phyloP scores from a whole-genome alignment of 2,329 filamentous ascomycete species.

The Colletotrichum liriopes region DNA sequence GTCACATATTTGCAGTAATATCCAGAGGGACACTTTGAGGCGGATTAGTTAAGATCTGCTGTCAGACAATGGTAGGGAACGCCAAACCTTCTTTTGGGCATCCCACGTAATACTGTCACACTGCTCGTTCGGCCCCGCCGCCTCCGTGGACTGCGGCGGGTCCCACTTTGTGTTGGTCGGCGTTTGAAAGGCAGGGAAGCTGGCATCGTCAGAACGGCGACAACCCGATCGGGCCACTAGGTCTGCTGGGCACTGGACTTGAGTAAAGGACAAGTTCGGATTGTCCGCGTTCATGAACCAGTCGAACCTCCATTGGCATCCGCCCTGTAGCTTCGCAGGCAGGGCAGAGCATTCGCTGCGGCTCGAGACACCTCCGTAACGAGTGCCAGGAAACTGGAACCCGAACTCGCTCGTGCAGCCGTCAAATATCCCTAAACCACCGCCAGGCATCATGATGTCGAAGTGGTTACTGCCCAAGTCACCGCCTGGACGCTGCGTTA shows the following conservation, averaged over 20 bases:
- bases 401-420: constrained; percentile 66
- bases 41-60: not conserved
- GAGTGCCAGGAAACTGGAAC: constrained; percentile 57
- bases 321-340: constrained; percentile 67
- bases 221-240: constrained; percentile 59
- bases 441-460: constrained; percentile 70
- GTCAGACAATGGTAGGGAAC: not conserved
- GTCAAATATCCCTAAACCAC: constrained; percentile 69
- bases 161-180: constrained; percentile 34
- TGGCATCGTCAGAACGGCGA: constrained; percentile 46
- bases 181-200: constrained; percentile 38
- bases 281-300: constrained; percentile 74
- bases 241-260: constrained; percentile 68
- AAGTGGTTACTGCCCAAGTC: constrained; percentile 73
- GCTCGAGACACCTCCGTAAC: constrained; percentile 70
- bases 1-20: constrained; percentile 32
- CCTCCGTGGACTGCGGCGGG: constrained; percentile 33
- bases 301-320: constrained; percentile 76
- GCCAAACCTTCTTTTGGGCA: constrained; percentile 28
- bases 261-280: constrained; percentile 67
- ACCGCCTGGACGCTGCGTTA: constrained; percentile 50
- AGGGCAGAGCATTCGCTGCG: constrained; percentile 66
- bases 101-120: constrained; percentile 41
- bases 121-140: constrained; percentile 35
- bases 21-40: constrained; percentile 9